Evolutionary conservation across 2,329 filamentous ascomycete genomes (phyloP).

Genomic region (Claviceps capensis): DNA sequence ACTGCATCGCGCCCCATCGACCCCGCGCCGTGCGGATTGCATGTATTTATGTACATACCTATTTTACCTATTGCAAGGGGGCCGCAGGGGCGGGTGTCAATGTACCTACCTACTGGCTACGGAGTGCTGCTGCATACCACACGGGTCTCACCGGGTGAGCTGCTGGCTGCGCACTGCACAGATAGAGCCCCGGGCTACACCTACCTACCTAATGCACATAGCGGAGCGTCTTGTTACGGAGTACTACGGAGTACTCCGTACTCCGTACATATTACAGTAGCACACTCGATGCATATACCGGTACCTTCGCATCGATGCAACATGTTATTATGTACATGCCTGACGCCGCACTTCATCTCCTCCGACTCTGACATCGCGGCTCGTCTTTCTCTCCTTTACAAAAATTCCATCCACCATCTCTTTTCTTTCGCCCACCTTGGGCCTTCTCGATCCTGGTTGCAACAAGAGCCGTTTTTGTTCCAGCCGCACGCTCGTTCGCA

Average conservation of each 20-base stretch:
- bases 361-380: background rate
- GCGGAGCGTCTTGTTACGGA: too few species aligned
- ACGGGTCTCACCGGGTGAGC: background rate
- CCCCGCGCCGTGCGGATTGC: too few species aligned
- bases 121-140: background rate
- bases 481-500: conserved; percentile 3
- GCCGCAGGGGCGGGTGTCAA: too few species aligned
- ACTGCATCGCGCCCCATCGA: too few species aligned
- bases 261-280: background rate
- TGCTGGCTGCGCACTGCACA: too few species aligned
- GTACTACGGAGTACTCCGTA: too few species aligned
- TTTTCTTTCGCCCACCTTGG: background rate
- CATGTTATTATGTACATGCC: background rate
- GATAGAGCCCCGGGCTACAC: too few species aligned
- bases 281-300: background rate
- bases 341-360: conserved; percentile 1
- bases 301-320: background rate
- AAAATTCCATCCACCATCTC: background rate
- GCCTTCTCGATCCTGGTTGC: background rate
- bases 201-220: background rate
- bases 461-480: conserved; percentile 1
- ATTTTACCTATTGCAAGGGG: too few species aligned
- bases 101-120: background rate
- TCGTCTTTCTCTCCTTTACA: background rate
- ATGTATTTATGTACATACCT: too few species aligned